These are phyloP conservation scores for Ogataea nakhonphanomensis DNA, from an alignment of 805 yeast species.

Conservation along the genomic window DNA sequence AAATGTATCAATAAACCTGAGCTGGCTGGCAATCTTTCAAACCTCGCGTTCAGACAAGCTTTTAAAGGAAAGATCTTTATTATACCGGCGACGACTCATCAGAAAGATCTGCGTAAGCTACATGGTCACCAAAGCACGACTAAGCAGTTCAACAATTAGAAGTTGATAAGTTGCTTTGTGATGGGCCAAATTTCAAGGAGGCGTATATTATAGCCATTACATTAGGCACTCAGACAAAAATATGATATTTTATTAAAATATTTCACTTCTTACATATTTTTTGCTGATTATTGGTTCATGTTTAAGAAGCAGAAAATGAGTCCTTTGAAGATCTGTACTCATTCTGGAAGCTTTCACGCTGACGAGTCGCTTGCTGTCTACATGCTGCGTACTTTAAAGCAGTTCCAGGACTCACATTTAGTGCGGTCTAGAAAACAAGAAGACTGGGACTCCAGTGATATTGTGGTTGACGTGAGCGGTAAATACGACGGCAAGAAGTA, in stretches of 20 bases:
- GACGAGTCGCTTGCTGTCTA: conserved; percentile 94
- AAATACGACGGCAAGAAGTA: conserved; percentile 80
- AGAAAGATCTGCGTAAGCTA: no score
- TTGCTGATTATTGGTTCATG: conserved; percentile 8
- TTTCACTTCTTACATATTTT: conserved; percentile 8
- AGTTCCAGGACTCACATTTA: conserved; percentile 60
- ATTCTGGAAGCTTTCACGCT: conserved; percentile 93
- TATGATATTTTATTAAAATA: not conserved
- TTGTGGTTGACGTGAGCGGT: conserved; percentile 94
- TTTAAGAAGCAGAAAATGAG: conserved; percentile 26
- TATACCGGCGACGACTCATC: no score
- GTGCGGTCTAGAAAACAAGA: conserved; percentile 81
- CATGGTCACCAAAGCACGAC: no score
- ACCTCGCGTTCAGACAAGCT: no score
- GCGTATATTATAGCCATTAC: no score
- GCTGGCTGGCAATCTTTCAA: no score
- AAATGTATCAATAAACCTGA: no score
- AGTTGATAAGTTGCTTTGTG: no score
- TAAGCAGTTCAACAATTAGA: no score
- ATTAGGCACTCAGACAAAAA: not conserved
- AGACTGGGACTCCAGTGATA: conserved; percentile 82
- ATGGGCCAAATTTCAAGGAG: no score
- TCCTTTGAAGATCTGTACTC: conserved; percentile 70
- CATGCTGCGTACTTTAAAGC: conserved; percentile 71
- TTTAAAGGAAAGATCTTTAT: no score